Base-by-base conservation (phyloP, 345 rosid species). In the Mangifera indica region DNA sequence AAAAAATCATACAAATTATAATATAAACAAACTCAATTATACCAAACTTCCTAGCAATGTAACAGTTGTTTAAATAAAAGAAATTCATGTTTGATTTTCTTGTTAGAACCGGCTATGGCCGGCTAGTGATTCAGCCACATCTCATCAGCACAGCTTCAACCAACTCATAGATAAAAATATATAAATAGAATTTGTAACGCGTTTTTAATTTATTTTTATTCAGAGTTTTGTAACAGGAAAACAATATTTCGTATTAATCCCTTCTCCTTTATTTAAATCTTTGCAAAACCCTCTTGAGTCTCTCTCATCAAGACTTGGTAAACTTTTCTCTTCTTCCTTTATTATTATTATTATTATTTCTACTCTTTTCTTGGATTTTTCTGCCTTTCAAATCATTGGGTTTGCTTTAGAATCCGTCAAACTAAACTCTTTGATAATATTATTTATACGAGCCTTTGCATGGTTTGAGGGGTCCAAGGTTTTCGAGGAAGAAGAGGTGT, bases 171-270 rank as follows among this genome's bases (percentile, higher is more conserved):
- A 11, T 20, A 21, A 56, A 56, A 56, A 3, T 56, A 56, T 10
- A n/a, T 37, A 37, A 37, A n/a, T 1, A 49, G 17, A 48, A 12
- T 0, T 37, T 3, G 40, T 63, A 34, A 24, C 29, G 46, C 45
- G n/a, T 32, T n/a, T 52, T 55, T 40, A 7, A 25, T 13, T 66
- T 37, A 37, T 37, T 37, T 5, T 37, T 37, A 37, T 57, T 59
- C 72, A 66, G 71, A 45, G 46, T 12, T n/a, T 80, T 51, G 78
- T 17, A 61, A 63, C 86, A 29, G 75, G 53, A 75, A 74, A 78
- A 73, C 67, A 64, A 68, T 71, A 64, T 71, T 55, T 40, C 18
- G 25, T 53, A n/a, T n/a, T n/a, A n/a, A n/a, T n/a, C n/a, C n/a
- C n/a, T n/a, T n/a, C n/a, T n/a, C n/a, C n/a, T n/a, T n/a, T n/a